Base-by-base conservation (phyloP, 352 stramenopile species). In the Phytophthora hybrid region DNA sequence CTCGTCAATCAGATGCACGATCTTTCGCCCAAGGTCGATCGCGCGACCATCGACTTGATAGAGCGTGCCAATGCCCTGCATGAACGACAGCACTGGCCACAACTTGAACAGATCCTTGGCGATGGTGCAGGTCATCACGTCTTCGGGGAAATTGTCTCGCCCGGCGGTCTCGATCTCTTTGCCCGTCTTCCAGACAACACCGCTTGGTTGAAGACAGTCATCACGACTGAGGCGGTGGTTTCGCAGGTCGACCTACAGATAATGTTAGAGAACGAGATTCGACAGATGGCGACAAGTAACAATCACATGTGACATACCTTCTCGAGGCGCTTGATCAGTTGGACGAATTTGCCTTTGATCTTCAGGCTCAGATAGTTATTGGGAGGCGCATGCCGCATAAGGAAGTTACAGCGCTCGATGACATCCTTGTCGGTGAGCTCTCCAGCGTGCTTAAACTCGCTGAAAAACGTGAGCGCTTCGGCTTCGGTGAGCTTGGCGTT, bases 401-500 rank as follows among this genome's bases (percentile, higher is more conserved):
- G 39, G 39, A 47, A 47, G 3, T n/a, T 47, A 10, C 39, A 47
- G 14, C 39, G 39, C 39, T 47, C 39, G 39, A 47, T 47, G 39
- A 47, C 39, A 47, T 47, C 14, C 14, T 47, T 7, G 39, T 47
- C 39, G 5, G 14, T 47, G 39, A 47, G 39, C 39, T 47, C 54
- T 59, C 31, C 16, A 59, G 18, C 54, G 29, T 18, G 31, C 26
- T 59, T 59, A 16, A 59, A 47, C 31, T 47, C 39, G 39, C 39
- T 47, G 4, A 47, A 47, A n/a, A 47, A 47, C 14, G 54, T 26
- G 14, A 41, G 26, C 54, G 54, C 47, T 46, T 59, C 29, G 54
- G 54, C 54, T 18, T 47, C 54, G 19, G 29, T 59, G 54, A 59
- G 54, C 29, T 59, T 44, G 26, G 54, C 5, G 31, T 59, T 59